Base-by-base conservation (phyloP, 305 asterid species). In the Fraxinus dipetala region DNA sequence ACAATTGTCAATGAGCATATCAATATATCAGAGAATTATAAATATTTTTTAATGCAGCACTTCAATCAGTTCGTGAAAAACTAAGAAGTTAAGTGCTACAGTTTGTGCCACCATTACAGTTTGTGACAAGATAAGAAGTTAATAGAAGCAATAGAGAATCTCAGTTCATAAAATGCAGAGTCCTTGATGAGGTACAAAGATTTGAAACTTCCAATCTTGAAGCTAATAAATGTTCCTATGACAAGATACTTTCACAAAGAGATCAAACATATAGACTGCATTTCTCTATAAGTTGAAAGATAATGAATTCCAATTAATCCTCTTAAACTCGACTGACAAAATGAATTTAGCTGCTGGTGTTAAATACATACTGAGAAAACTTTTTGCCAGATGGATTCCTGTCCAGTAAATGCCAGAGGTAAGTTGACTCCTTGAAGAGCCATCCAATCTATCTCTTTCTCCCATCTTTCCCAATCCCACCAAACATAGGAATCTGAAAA, bases 381-480 rank as follows among this genome's bases (percentile, higher is more conserved):
- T 89, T 91, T 95, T 84, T 90, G 94, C 99, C 99, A 95, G 80
- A 95, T 91, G 81, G 98, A 79, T 85, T 95, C 98, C 89, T 95
- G 99, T 56, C 98, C 99, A 2, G 98, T 94, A 85, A 95, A 95
- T 51, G 99, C 98, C 75, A 95, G 88, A 79, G 99, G 98, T 80
- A 95, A 81, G 86, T 95, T 95, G 82, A 95, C 72, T 86, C 99
- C 98, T 88, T 95, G 98, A 84, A 95, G 96, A 35, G 97, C 95
- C 99, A 95, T 95, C 99, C 99, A 95, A 77, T 95, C 99, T 35
- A 95, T 89, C 88, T 95, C 99, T 85, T 94, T 95, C 89, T 92
- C 99, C 98, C 99, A 95, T 90, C 99, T 94, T 90, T 87, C 88
- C 99, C 98, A 95, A 83, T 93, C 94, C 99, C 99, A 95, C 99